Conservation (phyloP, 2,329 filamentous ascomycete genomes). For the Thielaviopsis punctulata region DNA sequence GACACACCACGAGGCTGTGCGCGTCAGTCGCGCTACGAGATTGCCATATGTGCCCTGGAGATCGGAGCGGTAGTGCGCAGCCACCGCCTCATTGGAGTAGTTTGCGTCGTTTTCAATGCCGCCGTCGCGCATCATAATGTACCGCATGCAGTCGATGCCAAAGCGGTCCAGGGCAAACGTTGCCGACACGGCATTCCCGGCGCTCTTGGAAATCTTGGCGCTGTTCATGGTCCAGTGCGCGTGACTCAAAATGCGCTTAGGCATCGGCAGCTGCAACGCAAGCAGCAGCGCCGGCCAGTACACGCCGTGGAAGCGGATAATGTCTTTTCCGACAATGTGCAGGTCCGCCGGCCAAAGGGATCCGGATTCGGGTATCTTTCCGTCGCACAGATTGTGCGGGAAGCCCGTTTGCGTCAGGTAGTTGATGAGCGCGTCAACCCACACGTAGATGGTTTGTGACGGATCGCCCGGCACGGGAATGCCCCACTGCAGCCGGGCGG, state of each 20-base stretch:
- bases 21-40: conserved; percentile 51
- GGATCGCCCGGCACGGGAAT: conserved; percentile 73
- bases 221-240: conserved; percentile 89
- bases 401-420: conserved; percentile 69
- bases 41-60: conserved; percentile 70
- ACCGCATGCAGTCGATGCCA: conserved; percentile 74
- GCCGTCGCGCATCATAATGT: conserved; percentile 70
- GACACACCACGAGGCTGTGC: conserved; percentile 53
- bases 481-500: conserved; percentile 67
- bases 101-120: conserved; percentile 61
- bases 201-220: conserved; percentile 91
- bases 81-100: conserved; percentile 67
- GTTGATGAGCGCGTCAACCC: conserved; percentile 90
- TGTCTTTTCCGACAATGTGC: conserved; percentile 92
- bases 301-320: conserved; percentile 85
- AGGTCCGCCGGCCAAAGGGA: conserved; percentile 78
- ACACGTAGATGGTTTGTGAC: conserved; percentile 89
- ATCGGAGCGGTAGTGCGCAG: conserved; percentile 60
- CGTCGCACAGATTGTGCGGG: conserved; percentile 13
- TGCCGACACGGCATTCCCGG: conserved; percentile 88
- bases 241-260: conserved; percentile 69
- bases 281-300: conserved; percentile 97
- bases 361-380: conserved; percentile 42
- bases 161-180: conserved; percentile 82
- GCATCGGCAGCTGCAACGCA: conserved; percentile 63